These are phyloP conservation scores for Coelastrella sp. DNA, from an alignment of 139 green algal species.

Conservation along the genomic window DNA sequence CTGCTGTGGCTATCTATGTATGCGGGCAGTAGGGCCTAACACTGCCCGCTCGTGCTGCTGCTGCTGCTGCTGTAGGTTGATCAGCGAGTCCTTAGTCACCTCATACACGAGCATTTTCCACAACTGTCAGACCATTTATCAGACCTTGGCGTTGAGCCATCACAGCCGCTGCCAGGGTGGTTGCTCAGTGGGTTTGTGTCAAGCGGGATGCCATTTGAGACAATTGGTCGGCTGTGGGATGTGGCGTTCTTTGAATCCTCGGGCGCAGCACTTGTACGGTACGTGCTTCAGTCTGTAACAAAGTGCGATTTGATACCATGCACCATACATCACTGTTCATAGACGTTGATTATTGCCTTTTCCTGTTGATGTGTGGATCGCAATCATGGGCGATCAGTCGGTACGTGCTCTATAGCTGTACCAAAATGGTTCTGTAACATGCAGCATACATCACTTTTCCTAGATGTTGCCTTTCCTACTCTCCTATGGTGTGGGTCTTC, in stretches of 20 bases:
- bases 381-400: too few species aligned
- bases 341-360: too few species aligned
- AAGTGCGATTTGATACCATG: too few species aligned
- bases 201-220: conserved; percentile 9
- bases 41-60: neutral
- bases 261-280: neutral
- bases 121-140: neutral
- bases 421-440: too few species aligned
- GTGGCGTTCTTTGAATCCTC: conserved; percentile 20
- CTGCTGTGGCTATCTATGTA: too few species aligned
- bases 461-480: too few species aligned
- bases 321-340: neutral
- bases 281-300: too few species aligned
- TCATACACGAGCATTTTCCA: neutral
- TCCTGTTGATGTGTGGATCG: too few species aligned
- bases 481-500: too few species aligned
- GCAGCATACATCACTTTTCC: too few species aligned
- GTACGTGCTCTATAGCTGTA: too few species aligned
- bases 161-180: conserved; percentile 23
- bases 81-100: neutral
- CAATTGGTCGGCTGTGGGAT: conserved; percentile 26
- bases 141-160: neutral
- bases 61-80: conserved; percentile 5
- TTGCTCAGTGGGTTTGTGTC: conserved; percentile 25
- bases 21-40: too few species aligned